Base-by-base conservation (phyloP, 2,329 filamentous ascomycete genomes). In the Lecanoromycetidae sp. region DNA sequence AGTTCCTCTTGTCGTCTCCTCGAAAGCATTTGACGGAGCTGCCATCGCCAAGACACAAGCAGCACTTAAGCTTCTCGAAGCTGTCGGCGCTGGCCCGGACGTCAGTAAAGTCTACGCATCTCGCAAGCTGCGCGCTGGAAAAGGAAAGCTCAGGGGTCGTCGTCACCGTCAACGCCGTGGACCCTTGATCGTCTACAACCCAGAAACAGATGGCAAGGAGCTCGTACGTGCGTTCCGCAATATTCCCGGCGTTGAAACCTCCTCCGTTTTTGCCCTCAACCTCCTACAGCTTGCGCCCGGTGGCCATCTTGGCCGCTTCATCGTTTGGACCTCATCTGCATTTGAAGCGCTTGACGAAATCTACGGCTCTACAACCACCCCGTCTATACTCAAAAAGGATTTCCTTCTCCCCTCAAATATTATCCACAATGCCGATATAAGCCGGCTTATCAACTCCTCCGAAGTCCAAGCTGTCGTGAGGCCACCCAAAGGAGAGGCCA, bases 211-310 rank as follows among this genome's bases (percentile, higher is more conserved):
- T 67, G 88, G 91, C 74, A 93, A 88, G 76, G 84, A 93, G 68
- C 80, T 98, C 59, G 77, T 90, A 67, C 79, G 77, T 66, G 90
- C 87, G 63, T 95, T 95, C 86, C 88, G 91, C 79, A 98, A 98
- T 83, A 84, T 98, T 66, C 80, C 91, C 64, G 91, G 91, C 75
- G 88, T 96, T 60, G 91, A 98, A 84, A 94, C 87, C 58, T 88
- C 78, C 66, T 82, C 88, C 60, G 88, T 95, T 71, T 88, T 83
- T 74, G 76, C 87, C 57, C 80, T 98, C 64, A 95, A 96, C 81
- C 88, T 96, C 64, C 87, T 98, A 69, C 91, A 98, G 79, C 87
- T 98, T 67, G 91, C 91, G 59, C 91, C 91, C 60, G 91, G 91
- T 79, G 93, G 91, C 64, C 91, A 98, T 76, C 85, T 98, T 61